Conservation (phyloP, 805 yeast genomes). For the Kluyveromyces wickerhamii region DNA sequence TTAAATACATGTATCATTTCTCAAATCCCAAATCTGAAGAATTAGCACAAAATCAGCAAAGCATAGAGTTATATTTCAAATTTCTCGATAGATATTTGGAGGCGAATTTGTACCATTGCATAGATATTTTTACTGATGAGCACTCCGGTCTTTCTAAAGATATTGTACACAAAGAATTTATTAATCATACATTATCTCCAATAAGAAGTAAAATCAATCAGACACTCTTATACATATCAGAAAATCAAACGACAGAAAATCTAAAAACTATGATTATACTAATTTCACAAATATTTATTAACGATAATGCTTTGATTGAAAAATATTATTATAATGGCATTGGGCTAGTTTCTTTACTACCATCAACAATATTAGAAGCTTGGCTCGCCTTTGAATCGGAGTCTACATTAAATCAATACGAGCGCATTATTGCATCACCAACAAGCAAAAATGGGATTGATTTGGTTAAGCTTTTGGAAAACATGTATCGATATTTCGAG, state of each 20-base stretch:
- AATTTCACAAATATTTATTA: slow-evolving; percentile 34
- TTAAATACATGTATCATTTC: slow-evolving; percentile 50
- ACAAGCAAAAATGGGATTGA: slow-evolving; percentile 24
- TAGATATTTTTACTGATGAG: slow-evolving; percentile 33
- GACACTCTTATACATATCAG: slow-evolving; percentile 29
- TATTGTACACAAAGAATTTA: slow-evolving; percentile 33
- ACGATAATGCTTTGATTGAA: slow-evolving; percentile 31
- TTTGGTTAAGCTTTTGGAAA: slow-evolving; percentile 40
- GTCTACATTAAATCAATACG: slow-evolving; percentile 38
- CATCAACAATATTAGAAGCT: slow-evolving; percentile 29
- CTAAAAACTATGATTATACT: slow-evolving; percentile 32
- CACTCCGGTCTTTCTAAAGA: slow-evolving; percentile 19
- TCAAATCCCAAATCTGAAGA: slow-evolving; percentile 29
- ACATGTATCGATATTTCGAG: slow-evolving; percentile 31
- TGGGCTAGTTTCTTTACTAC: slow-evolving; percentile 27
- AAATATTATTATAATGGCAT: slow-evolving; percentile 37
- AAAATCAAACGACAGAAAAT: slow-evolving; percentile 33
- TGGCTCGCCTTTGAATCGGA: slow-evolving; percentile 45
- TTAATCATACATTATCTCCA: slow-evolving; percentile 34
- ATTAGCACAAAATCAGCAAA: slow-evolving; percentile 30
- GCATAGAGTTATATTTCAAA: slow-evolving; percentile 45
- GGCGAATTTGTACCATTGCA: slow-evolving; percentile 34
- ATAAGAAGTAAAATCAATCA: slow-evolving; percentile 35
- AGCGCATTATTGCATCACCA: slow-evolving; percentile 32
- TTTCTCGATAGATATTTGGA: slow-evolving; percentile 41